Evolutionary conservation across 305 asterid genomes (phyloP), one percentile per base, ranked within the genome.

Genomic region (Andrographis paniculata): DNA sequence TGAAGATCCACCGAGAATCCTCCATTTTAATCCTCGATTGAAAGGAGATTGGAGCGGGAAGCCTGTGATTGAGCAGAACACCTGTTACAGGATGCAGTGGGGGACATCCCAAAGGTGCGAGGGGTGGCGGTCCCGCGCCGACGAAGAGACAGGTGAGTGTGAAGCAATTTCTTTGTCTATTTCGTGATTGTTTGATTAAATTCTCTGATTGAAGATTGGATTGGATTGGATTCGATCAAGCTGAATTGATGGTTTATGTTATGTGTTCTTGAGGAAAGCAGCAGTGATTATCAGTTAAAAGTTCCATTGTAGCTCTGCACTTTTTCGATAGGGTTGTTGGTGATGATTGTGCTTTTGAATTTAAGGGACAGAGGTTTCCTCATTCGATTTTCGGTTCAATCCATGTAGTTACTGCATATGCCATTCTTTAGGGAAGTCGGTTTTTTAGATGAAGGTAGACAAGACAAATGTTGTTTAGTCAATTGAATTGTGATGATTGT

Each of bases 71-170:
- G 95, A 85, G 85, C 87, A 70, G 67, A 89, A 89, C 48, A 89
- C 94, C 43, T 85, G 97, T 71, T 89, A 85, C 30, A 79, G 97
- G 59, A 85, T 82, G 95, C 95, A 89, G 63, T 89, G 97, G 97
- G 94, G 95, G 15, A 70, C 91, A 0, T 76, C 94, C 0, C 94
- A 82, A 53, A 56, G 94, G 45, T 88, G 97, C 15, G 91, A 85
- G 35, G 97, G 97, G 16, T 74, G 82, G 93, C 75, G 47, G 40
- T 85, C 97, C 13, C 67, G 63, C 20, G 91, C 82, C 20, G 94
- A 77, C 52, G 98, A 89, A 63, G 98, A 89, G 61, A 76, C 88
- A 31, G 94, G 98, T 89, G 52, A 66, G 87, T 52, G 30, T n/a
- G n/a, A n/a, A n/a, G n/a, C n/a, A 16, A 48, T 15, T 28, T 28